Evolutionary conservation across 495 filamentous ascomycete species (phyloP).

Genomic region (Cryomyces antarcticus): DNA sequence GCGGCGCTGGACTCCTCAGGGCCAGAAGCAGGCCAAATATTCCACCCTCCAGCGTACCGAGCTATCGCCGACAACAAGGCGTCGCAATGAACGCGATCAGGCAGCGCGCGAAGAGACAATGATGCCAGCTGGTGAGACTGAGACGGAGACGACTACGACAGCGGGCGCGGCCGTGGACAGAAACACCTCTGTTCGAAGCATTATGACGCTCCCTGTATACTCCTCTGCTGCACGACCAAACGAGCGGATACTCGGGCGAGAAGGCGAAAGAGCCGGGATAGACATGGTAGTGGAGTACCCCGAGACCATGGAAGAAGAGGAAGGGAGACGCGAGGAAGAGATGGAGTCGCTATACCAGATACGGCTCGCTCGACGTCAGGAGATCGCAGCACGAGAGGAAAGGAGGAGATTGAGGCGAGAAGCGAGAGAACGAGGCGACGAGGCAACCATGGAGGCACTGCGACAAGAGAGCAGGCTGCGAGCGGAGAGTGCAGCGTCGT

Average conservation of each 20-base stretch:
- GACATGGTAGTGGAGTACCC: constrained; percentile 79
- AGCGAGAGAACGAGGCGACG: constrained; percentile 50
- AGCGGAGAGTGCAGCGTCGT: constrained; percentile 4
- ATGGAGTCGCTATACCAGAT: constrained; percentile 90
- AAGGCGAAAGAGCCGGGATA: constrained; percentile 74
- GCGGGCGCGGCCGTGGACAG: constrained; percentile 40
- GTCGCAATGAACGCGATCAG: not conserved
- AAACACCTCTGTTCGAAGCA: constrained; percentile 68
- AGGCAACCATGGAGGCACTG: constrained; percentile 38
- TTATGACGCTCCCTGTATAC: constrained; percentile 84
- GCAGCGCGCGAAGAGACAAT: not conserved
- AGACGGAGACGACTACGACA: not conserved
- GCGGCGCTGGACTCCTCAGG: not conserved
- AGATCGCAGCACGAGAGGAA: constrained; percentile 58
- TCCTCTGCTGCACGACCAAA: constrained; percentile 42
- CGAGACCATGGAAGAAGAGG: constrained; percentile 53
- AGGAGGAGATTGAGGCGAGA: constrained; percentile 42
- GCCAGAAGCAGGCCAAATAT: not conserved
- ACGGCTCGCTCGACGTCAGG: constrained; percentile 52
- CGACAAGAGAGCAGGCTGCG: constrained; percentile 22
- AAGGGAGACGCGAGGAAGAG: constrained; percentile 65
- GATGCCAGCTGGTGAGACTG: not conserved
- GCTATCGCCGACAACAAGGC: not conserved
- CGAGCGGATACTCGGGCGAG: constrained; percentile 74
- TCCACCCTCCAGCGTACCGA: not conserved